Percentiles rank a stretch among this genome's conserved stretches.
These are phyloP conservation scores for Metschnikowia gruessii DNA, from an alignment of 805 yeast species.

Conservation along the genomic window DNA sequence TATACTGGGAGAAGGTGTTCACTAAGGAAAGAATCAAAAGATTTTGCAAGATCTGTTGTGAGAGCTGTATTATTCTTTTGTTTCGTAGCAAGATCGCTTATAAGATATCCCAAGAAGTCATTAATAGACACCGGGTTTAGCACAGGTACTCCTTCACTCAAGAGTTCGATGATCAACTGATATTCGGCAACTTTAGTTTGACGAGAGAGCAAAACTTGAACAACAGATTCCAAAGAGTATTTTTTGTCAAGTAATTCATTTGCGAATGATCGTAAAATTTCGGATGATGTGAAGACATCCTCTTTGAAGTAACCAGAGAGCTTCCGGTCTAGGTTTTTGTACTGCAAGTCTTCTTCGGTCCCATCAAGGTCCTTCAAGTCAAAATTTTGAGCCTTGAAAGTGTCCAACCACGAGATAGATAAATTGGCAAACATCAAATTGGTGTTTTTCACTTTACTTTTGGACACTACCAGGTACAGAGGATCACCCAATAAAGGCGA, in stretches of 20 bases:
- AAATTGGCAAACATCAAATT: conserved; percentile 29
- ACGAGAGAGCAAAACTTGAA: conserved; percentile 16
- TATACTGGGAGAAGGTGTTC: conserved; percentile 11
- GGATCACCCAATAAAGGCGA: conserved; percentile 30
- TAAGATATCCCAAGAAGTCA: conserved; percentile 15
- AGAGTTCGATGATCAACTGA: conserved; percentile 12
- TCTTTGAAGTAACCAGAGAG: conserved; percentile 2
- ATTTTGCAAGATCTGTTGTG: conserved; percentile 14
- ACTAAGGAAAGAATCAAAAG: conserved; percentile 9
- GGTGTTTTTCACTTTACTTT: conserved; percentile 9
- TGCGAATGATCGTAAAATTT: conserved; percentile 7
- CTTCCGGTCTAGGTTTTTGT: conserved; percentile 1
- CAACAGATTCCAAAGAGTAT: conserved; percentile 10
- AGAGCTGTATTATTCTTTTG: not conserved
- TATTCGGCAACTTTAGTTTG: conserved; percentile 17
- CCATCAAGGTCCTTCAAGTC: conserved; percentile 19
- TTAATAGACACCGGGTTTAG: conserved; percentile 14
- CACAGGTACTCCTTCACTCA: conserved; percentile 12
- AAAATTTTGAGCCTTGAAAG: conserved; percentile 23
- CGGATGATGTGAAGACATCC: conserved; percentile 2
- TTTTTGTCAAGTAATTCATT: conserved; percentile 1
- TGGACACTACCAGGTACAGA: conserved; percentile 23
- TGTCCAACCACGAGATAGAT: conserved; percentile 30
- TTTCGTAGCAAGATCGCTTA: conserved; percentile 16
- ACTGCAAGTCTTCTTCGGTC: conserved; percentile 14